Evolutionary conservation across 768 basidiomycete species (phyloP).

Genomic region (Lentinula guzmanii): DNA sequence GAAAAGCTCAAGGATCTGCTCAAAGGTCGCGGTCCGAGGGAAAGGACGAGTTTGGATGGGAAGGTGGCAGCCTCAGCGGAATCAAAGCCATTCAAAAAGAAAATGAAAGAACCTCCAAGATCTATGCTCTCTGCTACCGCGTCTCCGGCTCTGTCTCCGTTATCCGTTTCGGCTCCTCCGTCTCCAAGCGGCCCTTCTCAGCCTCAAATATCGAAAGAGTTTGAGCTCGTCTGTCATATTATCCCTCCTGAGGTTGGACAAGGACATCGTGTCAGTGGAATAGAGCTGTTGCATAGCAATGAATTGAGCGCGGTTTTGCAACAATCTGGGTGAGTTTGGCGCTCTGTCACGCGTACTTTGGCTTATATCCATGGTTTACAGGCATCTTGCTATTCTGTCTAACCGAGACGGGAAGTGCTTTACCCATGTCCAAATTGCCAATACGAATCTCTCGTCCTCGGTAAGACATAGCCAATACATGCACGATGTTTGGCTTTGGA

Average conservation of each 20-base stretch:
- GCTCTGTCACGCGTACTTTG: neutral
- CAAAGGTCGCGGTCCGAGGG: constrained; percentile 44
- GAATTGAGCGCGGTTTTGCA: constrained; percentile 49
- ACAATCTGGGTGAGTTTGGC: constrained; percentile 52
- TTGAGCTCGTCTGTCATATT: constrained; percentile 35
- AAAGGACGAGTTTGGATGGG: constrained; percentile 14
- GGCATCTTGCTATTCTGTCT: constrained; percentile 49
- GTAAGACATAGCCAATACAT: constrained; percentile 25
- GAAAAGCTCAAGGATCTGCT: constrained; percentile 71
- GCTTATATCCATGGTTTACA: constrained; percentile 17
- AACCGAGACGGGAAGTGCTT: constrained; percentile 42
- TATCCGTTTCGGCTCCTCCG: constrained; percentile 32
- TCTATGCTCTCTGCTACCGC: constrained; percentile 41
- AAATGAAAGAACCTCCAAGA: constrained; percentile 29
- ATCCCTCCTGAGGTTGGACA: constrained; percentile 39
- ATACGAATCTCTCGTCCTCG: constrained; percentile 18
- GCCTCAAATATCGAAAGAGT: constrained; percentile 20
- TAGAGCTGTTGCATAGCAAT: constrained; percentile 38
- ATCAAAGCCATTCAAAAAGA: neutral
- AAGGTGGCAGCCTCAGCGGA: neutral
- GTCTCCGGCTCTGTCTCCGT: constrained; percentile 35
- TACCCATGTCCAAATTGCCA: constrained; percentile 23
- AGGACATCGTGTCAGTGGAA: constrained; percentile 35
- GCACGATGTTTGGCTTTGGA: constrained; percentile 40
- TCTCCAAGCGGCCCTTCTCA: constrained; percentile 22